These are phyloP conservation scores for Trichophyton verrucosum DNA, from an alignment of 2,329 filamentous ascomycete genomes.

Conservation along the genomic window DNA sequence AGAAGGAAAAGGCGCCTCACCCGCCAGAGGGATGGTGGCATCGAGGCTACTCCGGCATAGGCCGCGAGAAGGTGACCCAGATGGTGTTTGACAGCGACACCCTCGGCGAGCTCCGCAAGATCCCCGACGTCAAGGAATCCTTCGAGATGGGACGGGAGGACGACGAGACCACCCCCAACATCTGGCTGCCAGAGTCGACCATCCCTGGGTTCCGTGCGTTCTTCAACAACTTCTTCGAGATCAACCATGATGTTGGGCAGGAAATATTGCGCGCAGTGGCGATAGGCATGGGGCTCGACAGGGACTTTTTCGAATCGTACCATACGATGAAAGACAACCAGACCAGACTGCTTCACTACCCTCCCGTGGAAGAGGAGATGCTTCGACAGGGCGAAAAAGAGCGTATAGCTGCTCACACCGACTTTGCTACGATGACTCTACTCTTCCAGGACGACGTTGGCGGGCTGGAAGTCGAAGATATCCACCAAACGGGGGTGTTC, in stretches of 20 bases:
- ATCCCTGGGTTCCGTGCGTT: slow-evolving; percentile 39
- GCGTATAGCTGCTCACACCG: slow-evolving; percentile 42
- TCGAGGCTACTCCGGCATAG: slow-evolving; percentile 45
- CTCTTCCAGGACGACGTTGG: slow-evolving; percentile 44
- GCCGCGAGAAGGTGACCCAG: slow-evolving; percentile 43
- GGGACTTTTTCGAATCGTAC: slow-evolving; percentile 34
- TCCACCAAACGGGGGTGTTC: slow-evolving; percentile 27
- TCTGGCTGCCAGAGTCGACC: slow-evolving; percentile 37
- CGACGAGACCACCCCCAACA: slow-evolving; percentile 32
- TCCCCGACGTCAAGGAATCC: slow-evolving; percentile 41
- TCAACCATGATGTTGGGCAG: slow-evolving; percentile 33
- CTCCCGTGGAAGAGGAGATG: slow-evolving; percentile 34
- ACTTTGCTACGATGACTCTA: slow-evolving; percentile 43
- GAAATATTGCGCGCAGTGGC: slow-evolving; percentile 37
- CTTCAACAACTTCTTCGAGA: slow-evolving; percentile 40
- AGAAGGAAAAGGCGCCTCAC: slow-evolving; percentile 40
- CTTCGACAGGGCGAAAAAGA: slow-evolving; percentile 34
- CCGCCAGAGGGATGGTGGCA: slow-evolving; percentile 39
- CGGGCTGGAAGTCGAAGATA: slow-evolving; percentile 41
- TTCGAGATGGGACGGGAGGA: slow-evolving; percentile 7
- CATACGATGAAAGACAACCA: slow-evolving; percentile 49
- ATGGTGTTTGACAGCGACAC: slow-evolving; percentile 32
- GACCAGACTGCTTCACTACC: slow-evolving; percentile 49
- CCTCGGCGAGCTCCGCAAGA: slow-evolving; percentile 33
- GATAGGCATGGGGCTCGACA: slow-evolving; percentile 37